Base-by-base conservation (phyloP, 352 stramenopile species). In the Pythium rishiriense region DNA sequence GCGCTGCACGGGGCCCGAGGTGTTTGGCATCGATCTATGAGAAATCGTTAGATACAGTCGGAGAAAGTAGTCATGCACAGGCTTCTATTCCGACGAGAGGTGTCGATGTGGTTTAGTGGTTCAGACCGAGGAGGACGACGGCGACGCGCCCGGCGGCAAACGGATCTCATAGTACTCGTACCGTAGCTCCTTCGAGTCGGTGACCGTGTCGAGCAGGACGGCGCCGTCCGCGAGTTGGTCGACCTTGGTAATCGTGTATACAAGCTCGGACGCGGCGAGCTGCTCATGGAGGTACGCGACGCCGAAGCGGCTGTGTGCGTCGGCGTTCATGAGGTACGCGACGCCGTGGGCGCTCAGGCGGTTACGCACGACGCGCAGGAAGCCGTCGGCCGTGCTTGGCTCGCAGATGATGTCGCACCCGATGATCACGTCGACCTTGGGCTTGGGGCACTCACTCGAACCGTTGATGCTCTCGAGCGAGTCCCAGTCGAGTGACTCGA, bases 81-180 rank as follows among this genome's bases (percentile, higher is more conserved):
- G 1, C 28, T 25, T 51, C 22, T 61, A 51, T 61, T n/a, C 12
- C 26, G 25, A 26, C 48, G 11, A 14, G 26, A 17, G 8, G 7
- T 39, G 33, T 39, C 33, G 33, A 39, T 39, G 33, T 9, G 33
- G 33, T 10, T 21, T 14, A 8, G 7, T 26, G 3, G 41, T 47
- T 25, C 10, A 26, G 19, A 11, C 11, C 21, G 41, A 26, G 10
- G 19, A 39, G 33, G 33, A 7, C 7, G 33, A 33, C n/a, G 17
- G 49, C 41, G 37, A 53, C 10, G 31, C 37, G 31, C 21, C 22
- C 2, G 59, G 58, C 15, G 66, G 58, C 51, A 83, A 58, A 62
- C 81, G 84, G 54, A 95, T 95, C 69, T 93, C 83, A 62, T 95
- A 95, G 58, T 90, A 90, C 68, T 95, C 86, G 70, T 95, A 95